Conservation (phyloP, 2,329 filamentous ascomycete genomes). For the Aspergillus chevalieri region DNA sequence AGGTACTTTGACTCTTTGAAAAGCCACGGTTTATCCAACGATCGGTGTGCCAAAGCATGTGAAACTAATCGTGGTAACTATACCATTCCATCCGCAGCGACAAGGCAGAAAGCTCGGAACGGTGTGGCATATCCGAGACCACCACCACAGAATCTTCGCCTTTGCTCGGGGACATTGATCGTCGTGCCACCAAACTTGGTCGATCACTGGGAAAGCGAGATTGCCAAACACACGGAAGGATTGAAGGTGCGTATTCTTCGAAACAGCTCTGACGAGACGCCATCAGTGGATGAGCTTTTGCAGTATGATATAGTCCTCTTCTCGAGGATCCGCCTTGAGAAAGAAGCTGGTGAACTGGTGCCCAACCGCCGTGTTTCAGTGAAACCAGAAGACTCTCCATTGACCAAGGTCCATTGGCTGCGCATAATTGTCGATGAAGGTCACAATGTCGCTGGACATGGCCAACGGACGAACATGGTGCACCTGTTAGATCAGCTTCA, state of each 20-base stretch:
- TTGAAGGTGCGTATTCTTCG: slow-evolving; percentile 62
- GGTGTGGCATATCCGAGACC: slow-evolving; percentile 35
- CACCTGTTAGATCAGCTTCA: slow-evolving; percentile 49
- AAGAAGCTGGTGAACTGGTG: slow-evolving; percentile 51
- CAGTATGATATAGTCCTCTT: slow-evolving; percentile 73
- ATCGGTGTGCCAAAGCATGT: slow-evolving; percentile 52
- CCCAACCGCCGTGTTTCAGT: slow-evolving; percentile 44
- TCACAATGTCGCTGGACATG: slow-evolving; percentile 69
- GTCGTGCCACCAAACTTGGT: slow-evolving; percentile 79
- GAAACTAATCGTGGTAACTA: slow-evolving; percentile 56
- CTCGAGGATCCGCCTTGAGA: slow-evolving; percentile 66
- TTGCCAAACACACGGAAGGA: slow-evolving; percentile 66
- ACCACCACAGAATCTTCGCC: slow-evolving; percentile 46
- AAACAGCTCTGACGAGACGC: slow-evolving; percentile 48
- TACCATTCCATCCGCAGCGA: slow-evolving; percentile 44
- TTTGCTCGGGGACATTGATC: slow-evolving; percentile 67
- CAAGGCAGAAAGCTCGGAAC: slow-evolving; percentile 35
- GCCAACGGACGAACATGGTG: slow-evolving; percentile 53
- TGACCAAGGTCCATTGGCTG: slow-evolving; percentile 73
- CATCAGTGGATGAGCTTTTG: slow-evolving; percentile 53
- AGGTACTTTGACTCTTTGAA: slow-evolving; percentile 52
- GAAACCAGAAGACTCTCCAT: slow-evolving; percentile 50
- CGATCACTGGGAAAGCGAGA: slow-evolving; percentile 77
- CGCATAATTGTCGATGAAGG: slow-evolving; percentile 90
- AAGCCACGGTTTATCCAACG: slow-evolving; percentile 46